Base-by-base conservation (phyloP, 2,329 filamentous ascomycete genomes). In the Mycogone perniciosa region DNA sequence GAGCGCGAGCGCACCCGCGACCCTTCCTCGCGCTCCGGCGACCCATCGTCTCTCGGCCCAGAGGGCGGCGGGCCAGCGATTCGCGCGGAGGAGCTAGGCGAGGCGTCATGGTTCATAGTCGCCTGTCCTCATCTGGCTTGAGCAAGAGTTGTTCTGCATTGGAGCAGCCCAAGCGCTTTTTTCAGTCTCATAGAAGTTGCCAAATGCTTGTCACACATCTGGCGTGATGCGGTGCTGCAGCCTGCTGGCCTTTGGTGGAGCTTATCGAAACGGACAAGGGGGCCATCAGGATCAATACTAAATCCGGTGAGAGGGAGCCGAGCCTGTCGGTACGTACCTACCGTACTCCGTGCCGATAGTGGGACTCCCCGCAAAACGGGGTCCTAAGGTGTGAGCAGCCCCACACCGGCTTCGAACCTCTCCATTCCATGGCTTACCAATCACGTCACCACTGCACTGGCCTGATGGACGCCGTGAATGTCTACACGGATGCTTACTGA, bases 61-160 rank as follows among this genome's bases (percentile, higher is more conserved):
- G 45, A 44, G 47, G 34, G 48, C 31, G 52, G 37, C 31, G 58
- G 53, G 48, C 58, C 58, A 56, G 58, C 57, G 47, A 54, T 56
- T 57, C 55, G 67, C 62, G 68, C 67, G 60, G 69, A 63, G 61
- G 68, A 65, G 63, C 60, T 68, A 62, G 71, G 63, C 62, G 69
- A 65, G 59, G 68, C 64, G 68, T 76, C 75, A 76, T 77, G 64
- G 74, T 70, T 76, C 75, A 77, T 77, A 69, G 71, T 73, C 62
- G 65, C 59, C 56, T 58, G 56, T 64, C 62, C 63, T 65, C 66
- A 66, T 67, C 57, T 60, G 62, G 54, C 58, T 58, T 50, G 59
- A 52, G 54, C 51, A 59, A 61, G 62, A 57, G 57, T 41, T 33
- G 44, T 35, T 48, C 52, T 51, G 52, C 52, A 54, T 54, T 44